Base-by-base conservation (phyloP, 2,329 filamentous ascomycete genomes). In the Sphaerulina musiva region DNA sequence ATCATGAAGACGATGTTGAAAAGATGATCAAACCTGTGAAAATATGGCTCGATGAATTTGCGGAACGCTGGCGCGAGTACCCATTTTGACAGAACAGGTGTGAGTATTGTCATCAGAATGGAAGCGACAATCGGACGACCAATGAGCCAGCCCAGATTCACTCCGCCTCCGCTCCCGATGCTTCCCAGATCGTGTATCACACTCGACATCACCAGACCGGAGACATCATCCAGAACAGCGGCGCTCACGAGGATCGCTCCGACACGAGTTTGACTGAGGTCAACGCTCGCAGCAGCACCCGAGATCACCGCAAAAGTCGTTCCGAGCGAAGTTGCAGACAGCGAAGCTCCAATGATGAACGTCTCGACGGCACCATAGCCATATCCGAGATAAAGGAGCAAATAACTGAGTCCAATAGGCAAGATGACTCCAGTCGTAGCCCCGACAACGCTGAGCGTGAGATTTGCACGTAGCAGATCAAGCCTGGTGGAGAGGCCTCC, bases 401-500 rank as follows among this genome's bases (percentile, higher is more conserved):
- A 11, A 40, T 40, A 76, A 0, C 72, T 74, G 11, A 77, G 61
- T 6, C 69, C 73, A 36, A 78, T 78, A 1, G 76, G 76, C 14
- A 73, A 70, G n/a, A 72, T 62, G 3, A 78, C 72, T 2, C 76
- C 76, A 0, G 74, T 69, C 1, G 72, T 64, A 2, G 76, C 76
- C 2, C 69, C 73, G 2, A 72, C 41, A 23, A 72, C 61, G 56
- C 72, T 75, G 32, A 76, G 65, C 2, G 70, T 12, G 42, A 78
- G 70, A 53, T 77, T 77, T 32, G 71, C 67, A 59, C 72, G 72
- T 8, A 78, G 66, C 1, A 78, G 67, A 58, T 77, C 76, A 2
- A 78, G 61, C 0, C 74, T 73, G 31, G 75, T 68, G 8, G 72
- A 70, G 12, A 78, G 65, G 1, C 76, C 75, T n/a, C 76, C 76